These are phyloP conservation scores for Ophiosphaerella korrae DNA, from an alignment of 2,329 filamentous ascomycete species.

Conservation along the genomic window DNA sequence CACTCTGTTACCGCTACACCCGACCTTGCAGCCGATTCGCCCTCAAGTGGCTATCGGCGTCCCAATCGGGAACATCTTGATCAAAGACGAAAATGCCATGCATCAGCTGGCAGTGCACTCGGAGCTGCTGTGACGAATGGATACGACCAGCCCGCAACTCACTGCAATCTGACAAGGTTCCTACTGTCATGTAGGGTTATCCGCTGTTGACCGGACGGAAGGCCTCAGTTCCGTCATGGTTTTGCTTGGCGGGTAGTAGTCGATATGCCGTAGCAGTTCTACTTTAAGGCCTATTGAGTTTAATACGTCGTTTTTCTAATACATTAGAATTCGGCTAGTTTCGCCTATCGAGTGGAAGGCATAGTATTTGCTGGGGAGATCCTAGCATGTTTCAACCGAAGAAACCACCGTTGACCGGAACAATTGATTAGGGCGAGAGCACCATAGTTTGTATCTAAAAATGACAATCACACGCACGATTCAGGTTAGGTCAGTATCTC, in stretches of 20 bases:
- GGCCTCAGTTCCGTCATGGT: background rate
- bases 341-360: too few species aligned
- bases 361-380: too few species aligned
- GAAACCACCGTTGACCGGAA: too few species aligned
- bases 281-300: too few species aligned
- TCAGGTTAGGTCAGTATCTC: too few species aligned
- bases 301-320: too few species aligned
- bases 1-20: background rate
- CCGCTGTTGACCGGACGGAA: background rate
- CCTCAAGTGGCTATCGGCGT: constrained; percentile 1
- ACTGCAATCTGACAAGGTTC: background rate
- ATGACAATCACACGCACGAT: too few species aligned
- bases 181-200: constrained; percentile 1
- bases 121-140: background rate
- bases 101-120: background rate
- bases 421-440: too few species aligned
- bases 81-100: constrained; percentile 7
- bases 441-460: too few species aligned
- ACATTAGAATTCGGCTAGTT: too few species aligned
- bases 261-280: too few species aligned
- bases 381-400: too few species aligned
- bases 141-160: background rate
- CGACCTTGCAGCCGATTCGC: constrained; percentile 10
- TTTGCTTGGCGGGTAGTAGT: background rate
- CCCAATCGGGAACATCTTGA: constrained; percentile 2